Evolutionary conservation across 441 rosid genomes (phyloP), one percentile per base, ranked within the genome.

Genomic region (Geranium incanum): DNA sequence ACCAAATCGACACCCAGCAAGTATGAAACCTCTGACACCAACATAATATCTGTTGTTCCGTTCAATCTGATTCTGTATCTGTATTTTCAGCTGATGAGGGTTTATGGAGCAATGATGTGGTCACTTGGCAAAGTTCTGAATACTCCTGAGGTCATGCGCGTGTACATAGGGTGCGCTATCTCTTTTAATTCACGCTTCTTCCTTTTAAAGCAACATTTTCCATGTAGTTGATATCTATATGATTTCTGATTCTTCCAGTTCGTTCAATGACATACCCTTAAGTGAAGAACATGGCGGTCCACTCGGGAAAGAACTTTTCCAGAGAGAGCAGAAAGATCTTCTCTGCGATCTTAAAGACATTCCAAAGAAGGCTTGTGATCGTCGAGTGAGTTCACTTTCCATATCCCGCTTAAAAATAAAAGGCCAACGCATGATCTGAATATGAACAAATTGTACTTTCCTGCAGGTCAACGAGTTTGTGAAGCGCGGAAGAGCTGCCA

Each of bases 71-170:
- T 45, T 45, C n/a, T 45, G 11, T 12, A 13, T 45, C 37, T 63
- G n/a, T 41, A 2, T 76, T 7, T 62, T 62, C 70, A 88, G 91
- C 78, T 86, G 45, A 88, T 88, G 93, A 85, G 93, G 73, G 93
- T 86, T 11, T 88, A 88, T 75, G 93, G 93, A 71, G 93, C 93
- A 66, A 65, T 88, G 68, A 86, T 86, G 93, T 88, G 93, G 93
- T 88, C 93, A 0, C 89, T 88, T 41, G 93, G 93, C 66, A 88
- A 86, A 81, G 91, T 88, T 43, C 33, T 88, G 72, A 86, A 86
- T 70, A 86, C 91, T 69, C 91, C 91, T 63, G 92, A 87, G 75
- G 92, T 87, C 64, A 80, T 67, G 11, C 88, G 88, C 19, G 92
- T 87, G 62, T 87, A 87, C 48, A 83, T 87, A 8, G 88, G 90